Conservation (phyloP, 129 eudicot genomes). For the Pittosporum tobira region DNA sequence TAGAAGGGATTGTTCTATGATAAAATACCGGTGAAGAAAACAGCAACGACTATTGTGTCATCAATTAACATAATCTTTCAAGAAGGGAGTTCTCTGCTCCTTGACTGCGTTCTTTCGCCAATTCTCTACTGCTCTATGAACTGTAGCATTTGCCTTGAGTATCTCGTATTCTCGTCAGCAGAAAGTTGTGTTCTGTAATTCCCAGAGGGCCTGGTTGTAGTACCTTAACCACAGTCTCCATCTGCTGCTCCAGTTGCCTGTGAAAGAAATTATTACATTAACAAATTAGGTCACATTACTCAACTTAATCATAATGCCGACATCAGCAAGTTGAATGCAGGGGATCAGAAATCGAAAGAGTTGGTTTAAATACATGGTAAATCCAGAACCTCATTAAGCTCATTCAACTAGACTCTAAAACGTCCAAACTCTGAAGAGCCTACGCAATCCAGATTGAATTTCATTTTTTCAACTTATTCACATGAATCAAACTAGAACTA, state of each 20-base stretch:
- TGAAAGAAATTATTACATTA: no score
- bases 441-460: no score
- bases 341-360: neutral
- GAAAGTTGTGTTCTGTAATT: neutral
- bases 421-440: no score
- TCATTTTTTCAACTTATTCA: no score
- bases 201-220: neutral
- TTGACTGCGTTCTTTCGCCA: neutral
- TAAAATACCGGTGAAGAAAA: slow-evolving; percentile 14
- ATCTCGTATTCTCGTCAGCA: neutral
- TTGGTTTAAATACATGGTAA: neutral
- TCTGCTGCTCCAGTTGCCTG: neutral
- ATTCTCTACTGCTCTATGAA: neutral
- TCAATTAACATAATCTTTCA: neutral
- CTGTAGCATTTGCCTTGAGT: neutral
- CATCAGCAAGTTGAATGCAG: neutral
- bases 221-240: neutral
- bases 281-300: no score
- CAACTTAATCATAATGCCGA: no score
- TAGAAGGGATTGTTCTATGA: slow-evolving; percentile 9
- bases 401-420: neutral
- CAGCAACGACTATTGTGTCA: neutral
- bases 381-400: neutral
- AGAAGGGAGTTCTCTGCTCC: neutral
- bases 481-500: no score